Base-by-base conservation (phyloP, 1,139 yeast species). In the Pichia sp. region DNA sequence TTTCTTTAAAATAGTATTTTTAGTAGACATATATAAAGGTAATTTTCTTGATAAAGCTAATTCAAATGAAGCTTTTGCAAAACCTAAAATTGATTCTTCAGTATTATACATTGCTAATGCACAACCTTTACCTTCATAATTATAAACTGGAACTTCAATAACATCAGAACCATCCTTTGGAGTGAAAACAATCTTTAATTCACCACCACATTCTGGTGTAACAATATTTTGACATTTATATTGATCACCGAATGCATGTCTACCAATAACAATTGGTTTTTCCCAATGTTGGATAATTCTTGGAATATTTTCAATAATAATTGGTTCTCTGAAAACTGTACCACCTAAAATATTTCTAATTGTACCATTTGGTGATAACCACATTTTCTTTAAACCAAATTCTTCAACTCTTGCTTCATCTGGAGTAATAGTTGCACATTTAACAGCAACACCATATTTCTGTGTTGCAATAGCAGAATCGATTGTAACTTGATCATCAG, bases 171-270 rank as follows among this genome's bases (percentile, higher is more conserved):
- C 87, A 53, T 77, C 76, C 34, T 68, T 71, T 42, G 86, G 85
- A 49, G 79, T 81, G 70, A 76, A 84, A 8, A 76, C 81, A 57
- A 85, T 66, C 61, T 81, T 81, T 62, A 85, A 72, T 53, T 74
- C 77, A 55, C 94, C 94, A 54, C 94, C 94, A 39, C 86, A 83
- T 50, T 75, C 79, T 37, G 82, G 80, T 42, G 85, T 72, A 31
- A 83, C 76, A 55, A 83, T 71, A 65, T 85, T 90, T 40, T 89
- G 84, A 48, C 90, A 88, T 68, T 82, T 83, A 68, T 85, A 85
- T 67, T 85, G 94, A 64, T 85, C 95, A 57, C 90, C 94, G 62
- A 79, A 83, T 26, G 92, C 94, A 57, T 85, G 94, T 76, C 94
- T 81, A 46, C 94, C 94, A 62, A 85, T 85, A 55, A 85, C 82